These are phyloP conservation scores for Helotiales sp. DNA, from an alignment of 2,329 filamentous ascomycete genomes.

Conservation along the genomic window DNA sequence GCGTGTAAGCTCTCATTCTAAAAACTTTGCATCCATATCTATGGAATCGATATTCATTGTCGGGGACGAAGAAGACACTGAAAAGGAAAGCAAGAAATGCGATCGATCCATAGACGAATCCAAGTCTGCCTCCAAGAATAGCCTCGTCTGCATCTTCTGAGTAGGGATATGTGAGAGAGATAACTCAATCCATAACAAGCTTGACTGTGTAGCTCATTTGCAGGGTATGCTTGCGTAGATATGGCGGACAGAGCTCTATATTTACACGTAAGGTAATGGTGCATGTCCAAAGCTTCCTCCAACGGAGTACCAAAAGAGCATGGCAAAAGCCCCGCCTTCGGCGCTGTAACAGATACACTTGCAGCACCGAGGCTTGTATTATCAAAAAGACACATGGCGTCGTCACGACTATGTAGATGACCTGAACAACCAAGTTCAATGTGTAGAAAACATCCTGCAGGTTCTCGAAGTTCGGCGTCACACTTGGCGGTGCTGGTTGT, in stretches of 20 bases:
- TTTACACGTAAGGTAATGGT: background rate
- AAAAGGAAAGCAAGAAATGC: background rate
- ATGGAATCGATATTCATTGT: no score
- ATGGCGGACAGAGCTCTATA: background rate
- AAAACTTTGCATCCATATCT: no score
- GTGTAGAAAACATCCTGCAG: constrained; percentile 15
- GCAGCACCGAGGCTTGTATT: background rate
- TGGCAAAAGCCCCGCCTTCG: background rate
- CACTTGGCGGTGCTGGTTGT: constrained; percentile 1
- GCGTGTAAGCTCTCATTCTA: no score
- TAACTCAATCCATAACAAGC: background rate
- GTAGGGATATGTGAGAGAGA: background rate
- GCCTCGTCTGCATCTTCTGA: background rate
- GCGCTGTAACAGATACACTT: background rate
- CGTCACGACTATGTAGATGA: background rate
- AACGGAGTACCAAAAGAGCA: background rate
- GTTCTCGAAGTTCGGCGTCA: constrained; percentile 15
- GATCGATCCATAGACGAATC: background rate
- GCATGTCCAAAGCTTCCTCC: background rate
- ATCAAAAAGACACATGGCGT: background rate
- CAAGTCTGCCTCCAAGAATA: background rate
- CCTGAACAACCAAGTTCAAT: constrained; percentile 5
- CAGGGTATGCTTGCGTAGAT: background rate
- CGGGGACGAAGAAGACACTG: background rate
- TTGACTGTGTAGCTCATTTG: background rate